These are phyloP conservation scores for Petunia hybrid DNA, from an alignment of 305 asterid genomes.

Conservation along the genomic window DNA sequence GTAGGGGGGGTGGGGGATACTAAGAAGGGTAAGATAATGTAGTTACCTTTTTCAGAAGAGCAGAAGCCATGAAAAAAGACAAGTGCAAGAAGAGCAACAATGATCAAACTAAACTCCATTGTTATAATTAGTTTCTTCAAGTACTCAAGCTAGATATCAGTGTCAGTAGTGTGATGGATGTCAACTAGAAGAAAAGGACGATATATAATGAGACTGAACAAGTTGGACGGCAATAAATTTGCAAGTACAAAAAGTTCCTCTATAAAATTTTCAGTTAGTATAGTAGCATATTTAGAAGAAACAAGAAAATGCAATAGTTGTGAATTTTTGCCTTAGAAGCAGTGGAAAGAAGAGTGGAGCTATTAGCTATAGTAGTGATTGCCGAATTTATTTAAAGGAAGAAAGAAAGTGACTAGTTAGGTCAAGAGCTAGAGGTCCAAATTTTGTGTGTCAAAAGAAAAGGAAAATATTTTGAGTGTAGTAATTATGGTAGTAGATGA, in stretches of 20 bases:
- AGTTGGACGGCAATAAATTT: slow-evolving; percentile 38
- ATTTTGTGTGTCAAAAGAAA: neutral
- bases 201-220: slow-evolving; percentile 30
- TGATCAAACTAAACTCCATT: slow-evolving; percentile 30
- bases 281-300: neutral
- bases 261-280: neutral
- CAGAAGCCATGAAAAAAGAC: slow-evolving; percentile 37
- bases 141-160: neutral
- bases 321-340: neutral
- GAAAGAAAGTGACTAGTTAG: slow-evolving; percentile 21
- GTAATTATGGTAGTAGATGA: slow-evolving; percentile 16
- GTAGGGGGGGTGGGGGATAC: no score
- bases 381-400: slow-evolving; percentile 15
- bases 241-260: slow-evolving; percentile 37
- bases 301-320: slow-evolving; percentile 19
- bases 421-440: neutral
- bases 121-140: neutral
- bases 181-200: neutral
- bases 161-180: neutral
- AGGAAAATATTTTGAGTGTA: no score
- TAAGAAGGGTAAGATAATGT: neutral
- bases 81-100: slow-evolving; percentile 32
- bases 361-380: neutral
- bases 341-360: neutral
- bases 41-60: slow-evolving; percentile 60